Conservation (phyloP, 225 moss, liverwort and hornwort genomes). For the Bryum argenteum region DNA sequence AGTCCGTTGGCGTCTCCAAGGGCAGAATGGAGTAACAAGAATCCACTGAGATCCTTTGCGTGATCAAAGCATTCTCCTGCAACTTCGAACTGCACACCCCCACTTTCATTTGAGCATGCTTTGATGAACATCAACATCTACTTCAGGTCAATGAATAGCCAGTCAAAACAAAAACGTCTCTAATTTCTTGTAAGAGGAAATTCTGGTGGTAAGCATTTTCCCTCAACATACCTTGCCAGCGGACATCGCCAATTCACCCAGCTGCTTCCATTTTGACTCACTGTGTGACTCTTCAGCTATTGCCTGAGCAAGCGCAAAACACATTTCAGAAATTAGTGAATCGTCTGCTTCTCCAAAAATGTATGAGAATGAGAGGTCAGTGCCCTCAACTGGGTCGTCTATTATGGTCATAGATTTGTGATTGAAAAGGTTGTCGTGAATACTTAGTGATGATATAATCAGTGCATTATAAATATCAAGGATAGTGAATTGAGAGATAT, state of each 20-base stretch:
- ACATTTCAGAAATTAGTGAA: background rate
- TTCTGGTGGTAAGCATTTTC: background rate
- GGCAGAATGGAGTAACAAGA: constrained; percentile 84
- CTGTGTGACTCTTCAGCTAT: constrained; percentile 93
- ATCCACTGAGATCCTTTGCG: constrained; percentile 91
- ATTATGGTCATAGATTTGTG: background rate
- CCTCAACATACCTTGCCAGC: constrained; percentile 70
- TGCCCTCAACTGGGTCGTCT: no score
- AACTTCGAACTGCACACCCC: constrained; percentile 71
- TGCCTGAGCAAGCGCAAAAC: constrained; percentile 40
- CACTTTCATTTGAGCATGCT: constrained; percentile 21
- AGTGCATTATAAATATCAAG: background rate
- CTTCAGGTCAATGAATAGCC: background rate
- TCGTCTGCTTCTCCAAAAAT: background rate
- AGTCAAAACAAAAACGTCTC: constrained; percentile 6
- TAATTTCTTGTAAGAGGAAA: background rate
- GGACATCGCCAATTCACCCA: constrained; percentile 92
- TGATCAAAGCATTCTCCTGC: constrained; percentile 90
- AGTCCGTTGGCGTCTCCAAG: constrained; percentile 82
- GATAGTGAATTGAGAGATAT: no score
- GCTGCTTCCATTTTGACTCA: constrained; percentile 97
- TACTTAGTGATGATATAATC: background rate
- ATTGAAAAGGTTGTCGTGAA: no score
- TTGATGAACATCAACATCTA: background rate
- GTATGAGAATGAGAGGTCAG: background rate